Percentiles rank a stretch among this genome's conserved stretches.
Evolutionary conservation across 2,329 filamentous ascomycete species (phyloP).

Genomic region (Neopestalotiopsis sp.): DNA sequence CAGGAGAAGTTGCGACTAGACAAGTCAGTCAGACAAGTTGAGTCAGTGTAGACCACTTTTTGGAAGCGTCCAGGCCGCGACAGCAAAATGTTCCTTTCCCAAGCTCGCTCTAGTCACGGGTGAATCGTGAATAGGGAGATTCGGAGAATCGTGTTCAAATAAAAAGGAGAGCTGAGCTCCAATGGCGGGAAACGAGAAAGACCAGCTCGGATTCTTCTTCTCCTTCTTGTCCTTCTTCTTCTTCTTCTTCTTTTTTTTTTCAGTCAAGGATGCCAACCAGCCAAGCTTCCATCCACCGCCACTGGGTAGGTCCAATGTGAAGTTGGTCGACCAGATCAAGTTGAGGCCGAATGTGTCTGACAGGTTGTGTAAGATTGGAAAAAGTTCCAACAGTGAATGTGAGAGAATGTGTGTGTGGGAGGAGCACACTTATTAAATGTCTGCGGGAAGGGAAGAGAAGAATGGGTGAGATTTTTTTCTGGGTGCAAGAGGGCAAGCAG

Average conservation of each 20-base stretch:
- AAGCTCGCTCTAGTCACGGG: not conserved
- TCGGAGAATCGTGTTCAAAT: not conserved
- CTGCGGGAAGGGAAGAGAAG: not conserved
- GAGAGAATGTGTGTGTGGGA: not conserved
- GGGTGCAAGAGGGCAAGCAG: not conserved
- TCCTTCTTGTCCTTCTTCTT: not conserved
- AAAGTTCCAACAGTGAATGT: not conserved
- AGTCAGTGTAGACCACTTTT: not conserved
- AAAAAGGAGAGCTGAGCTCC: not conserved
- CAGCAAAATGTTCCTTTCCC: not conserved
- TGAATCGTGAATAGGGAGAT: not conserved
- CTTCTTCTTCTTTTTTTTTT: too few relatives aligned
- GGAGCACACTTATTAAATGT: not conserved
- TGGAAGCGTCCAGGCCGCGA: constrained; percentile 5
- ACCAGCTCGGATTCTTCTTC: not conserved
- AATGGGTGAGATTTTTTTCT: not conserved
- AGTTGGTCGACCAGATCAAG: constrained; percentile 1
- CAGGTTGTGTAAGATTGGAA: not conserved
- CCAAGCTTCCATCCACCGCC: not conserved
- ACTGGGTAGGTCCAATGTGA: constrained; percentile 2
- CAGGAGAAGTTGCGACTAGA: not conserved
- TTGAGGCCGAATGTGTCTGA: not conserved
- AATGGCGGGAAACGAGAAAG: not conserved
- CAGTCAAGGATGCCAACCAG: not conserved
- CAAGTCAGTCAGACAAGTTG: constrained; percentile 4